These are phyloP conservation scores for Cordyceps militaris DNA, from an alignment of 2,329 filamentous ascomycete species.

Conservation along the genomic window DNA sequence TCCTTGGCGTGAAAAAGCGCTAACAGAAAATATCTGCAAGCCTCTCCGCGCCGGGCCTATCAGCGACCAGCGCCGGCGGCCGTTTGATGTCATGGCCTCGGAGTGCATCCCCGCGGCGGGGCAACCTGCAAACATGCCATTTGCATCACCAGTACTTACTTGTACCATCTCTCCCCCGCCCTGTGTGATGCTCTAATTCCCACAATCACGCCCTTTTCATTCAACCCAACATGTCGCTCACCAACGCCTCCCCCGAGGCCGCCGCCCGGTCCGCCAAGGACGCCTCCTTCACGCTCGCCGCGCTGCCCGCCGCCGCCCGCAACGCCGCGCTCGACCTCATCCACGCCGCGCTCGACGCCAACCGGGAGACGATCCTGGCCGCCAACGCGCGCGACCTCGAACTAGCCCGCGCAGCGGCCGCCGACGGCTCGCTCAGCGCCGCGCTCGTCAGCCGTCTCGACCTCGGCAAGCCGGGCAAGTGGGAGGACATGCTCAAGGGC, in stretches of 20 bases:
- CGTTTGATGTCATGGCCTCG: conserved; percentile 10
- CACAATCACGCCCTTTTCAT: not conserved
- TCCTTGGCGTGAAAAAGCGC: not conserved
- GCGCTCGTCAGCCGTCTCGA: conserved; percentile 86
- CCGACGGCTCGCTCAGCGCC: conserved; percentile 67
- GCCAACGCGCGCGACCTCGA: conserved; percentile 83
- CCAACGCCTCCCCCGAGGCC: conserved; percentile 71
- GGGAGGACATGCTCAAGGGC: conserved; percentile 94
- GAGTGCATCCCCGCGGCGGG: conserved; percentile 11
- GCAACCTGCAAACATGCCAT: conserved; percentile 2
- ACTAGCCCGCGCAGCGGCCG: conserved; percentile 64
- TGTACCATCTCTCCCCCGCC: not conserved
- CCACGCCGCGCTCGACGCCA: conserved; percentile 63
- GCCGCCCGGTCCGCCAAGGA: conserved; percentile 71
- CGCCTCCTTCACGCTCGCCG: conserved; percentile 76
- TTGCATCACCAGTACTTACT: not conserved
- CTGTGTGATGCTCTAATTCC: not conserved
- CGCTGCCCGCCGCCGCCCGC: conserved; percentile 65
- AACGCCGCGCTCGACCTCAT: conserved; percentile 82
- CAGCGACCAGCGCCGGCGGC: not conserved
- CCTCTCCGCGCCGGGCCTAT: conserved; percentile 2
- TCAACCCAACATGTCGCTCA: conserved; percentile 70
- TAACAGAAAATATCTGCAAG: conserved; percentile 6
- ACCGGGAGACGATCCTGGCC: conserved; percentile 69
- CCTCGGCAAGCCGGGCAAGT: conserved; percentile 80